Base-by-base conservation (phyloP, 177 flowering plant genomes). In the Tripterygium wilfordii region DNA sequence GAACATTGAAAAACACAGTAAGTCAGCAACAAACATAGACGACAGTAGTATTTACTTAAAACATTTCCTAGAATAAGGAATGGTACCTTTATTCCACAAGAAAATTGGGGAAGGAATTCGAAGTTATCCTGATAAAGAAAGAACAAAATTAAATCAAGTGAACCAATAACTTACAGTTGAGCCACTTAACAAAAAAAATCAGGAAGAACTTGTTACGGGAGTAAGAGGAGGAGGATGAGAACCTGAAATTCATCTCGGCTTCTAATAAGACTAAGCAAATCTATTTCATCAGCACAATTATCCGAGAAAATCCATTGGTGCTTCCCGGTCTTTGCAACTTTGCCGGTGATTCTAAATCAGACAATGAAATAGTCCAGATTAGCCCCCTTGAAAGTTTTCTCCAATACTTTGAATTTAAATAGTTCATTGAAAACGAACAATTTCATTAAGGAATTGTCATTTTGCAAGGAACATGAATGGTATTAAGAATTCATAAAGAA, bases 31-130 rank as follows among this genome's bases (percentile, higher is more conserved):
- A 15, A 36, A 36, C 40, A 36, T 15, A n/a, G 40, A 36, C 3
- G 37, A 33, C n/a, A n/a, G n/a, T n/a, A n/a, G n/a, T n/a, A n/a
- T n/a, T n/a, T n/a, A n/a, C n/a, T n/a, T n/a, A n/a, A n/a, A n/a
- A n/a, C n/a, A n/a, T n/a, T n/a, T n/a, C n/a, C n/a, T n/a, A n/a
- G n/a, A n/a, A 32, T 37, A 6, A 19, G 10, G n/a, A 4, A 14
- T 21, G 9, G 18, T 61, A 88, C 96, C 96, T 88, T 69, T 39
- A 88, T 72, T 47, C 94, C 94, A 50, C 59, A 63, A 4, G 71
- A 69, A 57, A 85, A 80, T 45, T 80, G 88, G 41, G 9, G 35
- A 19, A 42, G 48, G 26, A 79, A 46, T 45, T 78, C 81, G 16
- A 66, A 63, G 45, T 71, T 66, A 54, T 67, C 80, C 85, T 83